Base-by-base conservation (phyloP, 2,329 filamentous ascomycete genomes). In the Pseudogymnoascus sp. region DNA sequence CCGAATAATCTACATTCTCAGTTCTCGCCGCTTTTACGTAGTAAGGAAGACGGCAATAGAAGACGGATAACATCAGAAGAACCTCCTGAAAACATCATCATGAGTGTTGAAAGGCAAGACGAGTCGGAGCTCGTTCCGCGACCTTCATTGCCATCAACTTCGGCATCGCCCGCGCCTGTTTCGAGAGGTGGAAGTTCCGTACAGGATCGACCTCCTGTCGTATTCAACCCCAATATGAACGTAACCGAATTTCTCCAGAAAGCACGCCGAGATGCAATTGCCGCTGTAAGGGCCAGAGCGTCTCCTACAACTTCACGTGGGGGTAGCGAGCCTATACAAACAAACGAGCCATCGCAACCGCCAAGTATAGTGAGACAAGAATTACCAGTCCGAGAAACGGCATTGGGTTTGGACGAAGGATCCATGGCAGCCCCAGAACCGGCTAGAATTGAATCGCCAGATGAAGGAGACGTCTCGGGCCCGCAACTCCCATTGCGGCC, bases 401-500 rank as follows among this genome's bases (percentile, higher is more conserved):
- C 53, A 26, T 41, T 14, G 1, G 61, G n/a, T 12, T 56, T 56
- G 26, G 50, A 56, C n/a, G 50, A 65, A 6, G 38, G 37, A 24
- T 24, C 16, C 4, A 33, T 62, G 22, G 40, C 33, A 26, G 40
- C 33, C 12, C 40, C 33, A 11, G 60, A 43, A 26, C 28, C 28
- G 60, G 37, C 38, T 26, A 19, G 59, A 2, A n/a, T 59, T 8
- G 7, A 46, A 35, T 56, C 60, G 12, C 60, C 63, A 11, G 66
- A 65, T 46, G 41, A 63, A 14, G 62, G 64, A 6, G 26, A 28
- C 6, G 63, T 66, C 4, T n/a, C 33, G 22, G 24, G 16, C 14
- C 61, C 64, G 12, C 59, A 60, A n/a, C 56, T 68, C 10, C 60
- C 61, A 31, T 33, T 59, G 6, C 59, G 31, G 68, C 72, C 63